Evolutionary conservation across 2,329 filamentous ascomycete species (phyloP).

Genomic region (Dactylellina haptotyla): DNA sequence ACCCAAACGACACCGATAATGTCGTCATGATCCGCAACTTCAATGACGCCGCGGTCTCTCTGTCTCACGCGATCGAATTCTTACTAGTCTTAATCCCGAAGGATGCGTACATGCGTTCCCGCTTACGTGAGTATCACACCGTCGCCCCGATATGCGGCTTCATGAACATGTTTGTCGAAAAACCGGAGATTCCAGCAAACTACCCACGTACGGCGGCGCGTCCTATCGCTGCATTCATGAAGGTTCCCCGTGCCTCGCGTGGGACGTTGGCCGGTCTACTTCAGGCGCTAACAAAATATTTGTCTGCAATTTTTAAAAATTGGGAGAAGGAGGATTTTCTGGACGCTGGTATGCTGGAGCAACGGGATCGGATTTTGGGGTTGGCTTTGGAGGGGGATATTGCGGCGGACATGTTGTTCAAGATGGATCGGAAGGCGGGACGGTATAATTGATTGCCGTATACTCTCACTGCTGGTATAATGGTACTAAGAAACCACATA

Average conservation of each 20-base stretch:
- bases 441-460: too few species aligned
- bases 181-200: constrained; percentile 10
- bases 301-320: constrained; percentile 12
- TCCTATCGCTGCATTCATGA: constrained; percentile 24
- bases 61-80: constrained; percentile 32
- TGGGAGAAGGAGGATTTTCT: constrained; percentile 34
- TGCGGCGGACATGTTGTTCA: constrained; percentile 26
- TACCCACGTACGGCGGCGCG: background rate
- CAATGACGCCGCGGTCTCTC: constrained; percentile 17
- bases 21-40: constrained; percentile 9
- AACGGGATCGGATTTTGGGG: constrained; percentile 34
- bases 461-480: too few species aligned
- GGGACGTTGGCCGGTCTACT: constrained; percentile 19
- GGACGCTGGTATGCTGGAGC: constrained; percentile 9
- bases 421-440: constrained; percentile 30
- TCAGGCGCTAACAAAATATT: constrained; percentile 9
- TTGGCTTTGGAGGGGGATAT: constrained; percentile 39
- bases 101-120: constrained; percentile 31
- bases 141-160: constrained; percentile 23
- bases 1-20: background rate
- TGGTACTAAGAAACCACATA: too few species aligned
- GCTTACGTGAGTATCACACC: constrained; percentile 25
- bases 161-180: constrained; percentile 33
- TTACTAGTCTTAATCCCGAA: constrained; percentile 16
- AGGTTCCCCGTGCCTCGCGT: constrained; percentile 11